Percentiles rank a stretch among this genome's conserved stretches.
phyloP scores from a whole-genome alignment of 805 yeast species.

The Pichia gijzeniarum region DNA sequence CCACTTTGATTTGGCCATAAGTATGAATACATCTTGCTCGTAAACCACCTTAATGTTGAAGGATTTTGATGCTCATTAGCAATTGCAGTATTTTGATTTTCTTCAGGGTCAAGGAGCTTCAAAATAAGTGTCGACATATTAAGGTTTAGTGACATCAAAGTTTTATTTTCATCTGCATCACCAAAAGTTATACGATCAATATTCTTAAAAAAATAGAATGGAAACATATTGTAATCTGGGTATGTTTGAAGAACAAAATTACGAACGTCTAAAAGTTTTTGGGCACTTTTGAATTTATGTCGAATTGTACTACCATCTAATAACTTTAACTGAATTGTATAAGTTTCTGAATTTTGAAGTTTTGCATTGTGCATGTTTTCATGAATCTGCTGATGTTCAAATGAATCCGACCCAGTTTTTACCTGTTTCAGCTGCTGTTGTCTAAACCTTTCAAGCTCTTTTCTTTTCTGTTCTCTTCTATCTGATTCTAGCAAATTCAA shows the following conservation, averaged over 20 bases:
- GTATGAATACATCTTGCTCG: constrained; percentile 16
- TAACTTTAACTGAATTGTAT: constrained; percentile 44
- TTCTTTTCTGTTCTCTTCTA: constrained; percentile 23
- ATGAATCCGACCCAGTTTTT: too few relatives aligned
- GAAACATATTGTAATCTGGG: constrained; percentile 42
- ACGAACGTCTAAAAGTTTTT: constrained; percentile 53
- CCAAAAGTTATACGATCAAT: constrained; percentile 60
- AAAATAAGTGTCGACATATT: constrained; percentile 66
- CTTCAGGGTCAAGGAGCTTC: constrained; percentile 44
- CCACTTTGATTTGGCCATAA: constrained; percentile 8
- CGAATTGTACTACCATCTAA: constrained; percentile 59
- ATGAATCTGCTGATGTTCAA: constrained; percentile 10
- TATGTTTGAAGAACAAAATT: constrained; percentile 46
- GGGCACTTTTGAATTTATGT: constrained; percentile 40
- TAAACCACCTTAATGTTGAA: constrained; percentile 25
- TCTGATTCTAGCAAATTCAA: constrained; percentile 47
- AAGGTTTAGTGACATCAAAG: constrained; percentile 49
- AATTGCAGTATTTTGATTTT: constrained; percentile 7
- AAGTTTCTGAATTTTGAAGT: constrained; percentile 35
- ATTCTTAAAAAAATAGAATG: constrained; percentile 45
- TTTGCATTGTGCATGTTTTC: constrained; percentile 21
- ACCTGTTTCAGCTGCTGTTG: too few relatives aligned
- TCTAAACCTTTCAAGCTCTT: background rate
- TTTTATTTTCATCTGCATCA: constrained; percentile 50
- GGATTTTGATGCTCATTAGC: constrained; percentile 6